A percentile compares a stretch with the other conserved stretches of the same genome.
Evolutionary conservation across 2,329 filamentous ascomycete genomes (phyloP).

Genomic region (Zasmidium angulare): DNA sequence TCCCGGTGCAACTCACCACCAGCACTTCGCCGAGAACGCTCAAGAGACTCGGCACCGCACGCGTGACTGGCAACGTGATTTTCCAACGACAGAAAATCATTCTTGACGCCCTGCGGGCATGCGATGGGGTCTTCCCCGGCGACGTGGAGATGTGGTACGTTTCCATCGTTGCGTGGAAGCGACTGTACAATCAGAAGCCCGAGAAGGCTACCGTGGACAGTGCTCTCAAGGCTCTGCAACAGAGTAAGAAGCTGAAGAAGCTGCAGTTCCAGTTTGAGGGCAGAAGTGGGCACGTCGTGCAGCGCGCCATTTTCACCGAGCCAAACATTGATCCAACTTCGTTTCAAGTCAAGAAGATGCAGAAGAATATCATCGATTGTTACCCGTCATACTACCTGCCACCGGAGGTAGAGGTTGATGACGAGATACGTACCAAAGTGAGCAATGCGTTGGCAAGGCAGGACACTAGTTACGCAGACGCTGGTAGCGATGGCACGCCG

Average conservation of each 20-base stretch:
- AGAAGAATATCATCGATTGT: conserved; percentile 50
- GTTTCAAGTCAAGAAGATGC: conserved; percentile 48
- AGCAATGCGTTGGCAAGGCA: not conserved
- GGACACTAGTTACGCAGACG: not conserved
- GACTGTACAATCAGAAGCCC: conserved; percentile 42
- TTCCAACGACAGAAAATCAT: conserved; percentile 52
- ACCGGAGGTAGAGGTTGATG: conserved; percentile 40
- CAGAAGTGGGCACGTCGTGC: conserved; percentile 48
- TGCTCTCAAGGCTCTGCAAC: conserved; percentile 51
- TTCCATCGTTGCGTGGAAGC: conserved; percentile 55
- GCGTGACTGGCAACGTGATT: conserved; percentile 43
- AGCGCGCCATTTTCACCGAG: conserved; percentile 51
- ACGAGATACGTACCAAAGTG: conserved; percentile 17
- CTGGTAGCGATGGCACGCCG: not conserved
- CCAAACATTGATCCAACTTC: conserved; percentile 47
- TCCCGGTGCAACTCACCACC: not conserved
- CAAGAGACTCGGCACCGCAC: not conserved
- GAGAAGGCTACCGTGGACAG: conserved; percentile 54
- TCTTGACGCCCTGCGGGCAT: conserved; percentile 54
- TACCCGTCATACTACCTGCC: conserved; percentile 48
- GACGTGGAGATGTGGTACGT: conserved; percentile 56
- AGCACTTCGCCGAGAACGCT: not conserved
- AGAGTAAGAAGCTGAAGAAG: conserved; percentile 52
- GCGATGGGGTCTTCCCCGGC: conserved; percentile 57
- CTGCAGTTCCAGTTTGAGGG: conserved; percentile 53